Evolutionary conservation across 805 yeast genomes (phyloP), one percentile per base, ranked within the genome.

Genomic region (Pichia gijzeniarum): DNA sequence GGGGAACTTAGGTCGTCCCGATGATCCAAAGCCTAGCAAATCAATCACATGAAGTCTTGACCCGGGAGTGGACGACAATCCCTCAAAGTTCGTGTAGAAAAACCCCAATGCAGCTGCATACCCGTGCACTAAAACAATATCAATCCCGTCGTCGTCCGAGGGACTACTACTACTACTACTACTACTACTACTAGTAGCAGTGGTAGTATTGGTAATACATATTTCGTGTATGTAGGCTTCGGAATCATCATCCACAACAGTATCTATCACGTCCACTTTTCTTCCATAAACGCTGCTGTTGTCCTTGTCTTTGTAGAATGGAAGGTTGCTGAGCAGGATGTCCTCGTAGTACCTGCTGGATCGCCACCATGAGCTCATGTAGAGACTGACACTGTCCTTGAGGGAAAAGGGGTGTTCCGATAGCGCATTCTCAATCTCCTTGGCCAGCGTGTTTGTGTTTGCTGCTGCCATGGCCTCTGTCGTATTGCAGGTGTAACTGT

Each of bases 91-190:
- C 47, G 79, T 74, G 59, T 80, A 80, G 56, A 79, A 91, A 43
- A 88, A 79, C 31, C 93, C 91, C 16, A 89, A 74, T 1, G 95
- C 84, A 0, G 98, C 95, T 1, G 95, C 96, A 59, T 87, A 89
- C 0, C 99, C 99, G 63, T 91, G 99, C 2, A 91, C 67, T 48
- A 91, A 62, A 3, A 91, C 88, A 9, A 88, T 64, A 18, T 44
- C 44, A 9, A 25, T 30, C 5, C 28, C 36, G 7, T 38, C 38
- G 10, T 13, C 38, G 5, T 38, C 35, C 28, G 4, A 18, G 13
- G 22, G n/a, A 17, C 19, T 25, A 13, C n/a, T n/a, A n/a, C n/a
- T n/a, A n/a, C n/a, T n/a, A n/a, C n/a, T n/a, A n/a, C n/a, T n/a
- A n/a, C n/a, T n/a, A n/a, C n/a, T n/a, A n/a, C n/a, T n/a, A n/a